Conservation (phyloP, 495 filamentous ascomycete species). For the Annulohypoxylon nitens region DNA sequence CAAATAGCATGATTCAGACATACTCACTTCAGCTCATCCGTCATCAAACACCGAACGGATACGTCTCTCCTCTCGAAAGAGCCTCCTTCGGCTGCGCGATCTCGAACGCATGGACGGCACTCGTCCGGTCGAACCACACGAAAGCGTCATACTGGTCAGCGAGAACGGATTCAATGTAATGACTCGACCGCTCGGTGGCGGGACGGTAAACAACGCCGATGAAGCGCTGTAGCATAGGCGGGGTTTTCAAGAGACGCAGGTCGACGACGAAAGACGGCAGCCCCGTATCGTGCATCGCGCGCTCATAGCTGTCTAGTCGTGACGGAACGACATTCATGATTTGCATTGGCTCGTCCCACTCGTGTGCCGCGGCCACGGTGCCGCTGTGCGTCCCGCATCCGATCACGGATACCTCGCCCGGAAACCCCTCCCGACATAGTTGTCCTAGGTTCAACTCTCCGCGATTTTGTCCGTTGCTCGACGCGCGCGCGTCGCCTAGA, state of each 20-base stretch:
- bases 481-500: slow-evolving; percentile 65
- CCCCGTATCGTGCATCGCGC: slow-evolving; percentile 52
- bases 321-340: slow-evolving; percentile 45
- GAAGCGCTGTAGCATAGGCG: slow-evolving; percentile 61
- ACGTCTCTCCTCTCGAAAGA: slow-evolving; percentile 63
- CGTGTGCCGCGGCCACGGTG: slow-evolving; percentile 66
- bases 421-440: slow-evolving; percentile 63
- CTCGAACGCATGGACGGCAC: slow-evolving; percentile 64
- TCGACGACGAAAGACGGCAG: slow-evolving; percentile 47
- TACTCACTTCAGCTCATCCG: background rate
- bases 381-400: slow-evolving; percentile 68
- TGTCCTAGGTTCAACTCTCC: slow-evolving; percentile 68
- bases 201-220: slow-evolving; percentile 69
- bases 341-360: slow-evolving; percentile 58
- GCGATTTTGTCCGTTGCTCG: slow-evolving; percentile 61
- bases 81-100: slow-evolving; percentile 61
- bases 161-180: slow-evolving; percentile 65
- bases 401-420: slow-evolving; percentile 61
- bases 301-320: slow-evolving; percentile 53
- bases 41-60: slow-evolving; percentile 65
- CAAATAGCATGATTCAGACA: background rate
- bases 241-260: slow-evolving; percentile 55
- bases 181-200: slow-evolving; percentile 63
- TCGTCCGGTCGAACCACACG: slow-evolving; percentile 66
- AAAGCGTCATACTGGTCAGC: slow-evolving; percentile 67